Conservation (phyloP, 78 protist species). For the Dictyostelium capitatum region DNA sequence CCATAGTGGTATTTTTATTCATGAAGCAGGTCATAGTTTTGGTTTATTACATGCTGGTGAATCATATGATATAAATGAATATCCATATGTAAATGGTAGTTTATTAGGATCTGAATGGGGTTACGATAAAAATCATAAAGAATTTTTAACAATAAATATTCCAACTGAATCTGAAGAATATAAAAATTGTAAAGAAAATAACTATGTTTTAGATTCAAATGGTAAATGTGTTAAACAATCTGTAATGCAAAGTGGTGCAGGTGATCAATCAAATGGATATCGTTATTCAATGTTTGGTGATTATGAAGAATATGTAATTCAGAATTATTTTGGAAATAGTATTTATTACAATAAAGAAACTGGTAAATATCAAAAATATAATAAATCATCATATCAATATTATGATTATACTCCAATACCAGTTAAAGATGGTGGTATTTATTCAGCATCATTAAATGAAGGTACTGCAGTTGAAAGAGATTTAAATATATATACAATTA, state of each 20-base stretch:
- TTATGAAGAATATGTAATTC: slow-evolving; percentile 14
- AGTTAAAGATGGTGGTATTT: slow-evolving; percentile 7
- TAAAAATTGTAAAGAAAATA: slow-evolving; percentile 14
- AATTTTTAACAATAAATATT: slow-evolving; percentile 9
- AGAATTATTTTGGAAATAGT: slow-evolving; percentile 12
- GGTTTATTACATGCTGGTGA: slow-evolving; percentile 35
- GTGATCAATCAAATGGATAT: slow-evolving; percentile 56
- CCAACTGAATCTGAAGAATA: not conserved
- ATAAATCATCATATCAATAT: slow-evolving; percentile 1
- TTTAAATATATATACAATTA: slow-evolving; percentile 44
- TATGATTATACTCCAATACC: not conserved
- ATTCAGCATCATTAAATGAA: slow-evolving; percentile 13
- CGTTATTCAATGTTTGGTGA: slow-evolving; percentile 49
- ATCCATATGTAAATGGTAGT: slow-evolving; percentile 19
- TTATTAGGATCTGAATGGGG: slow-evolving; percentile 25
- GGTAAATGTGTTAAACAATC: slow-evolving; percentile 36
- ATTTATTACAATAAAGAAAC: not conserved
- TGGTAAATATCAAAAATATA: slow-evolving; percentile 22
- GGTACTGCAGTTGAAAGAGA: slow-evolving; percentile 20
- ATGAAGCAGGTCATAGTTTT: slow-evolving; percentile 60
- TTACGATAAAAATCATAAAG: not conserved
- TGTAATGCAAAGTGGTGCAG: slow-evolving; percentile 68
- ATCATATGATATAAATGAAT: not conserved
- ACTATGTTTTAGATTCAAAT: not conserved
- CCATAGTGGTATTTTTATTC: slow-evolving; percentile 50